Conservation (phyloP, 2,329 filamentous ascomycete genomes). For the Phialophora chinensis region DNA sequence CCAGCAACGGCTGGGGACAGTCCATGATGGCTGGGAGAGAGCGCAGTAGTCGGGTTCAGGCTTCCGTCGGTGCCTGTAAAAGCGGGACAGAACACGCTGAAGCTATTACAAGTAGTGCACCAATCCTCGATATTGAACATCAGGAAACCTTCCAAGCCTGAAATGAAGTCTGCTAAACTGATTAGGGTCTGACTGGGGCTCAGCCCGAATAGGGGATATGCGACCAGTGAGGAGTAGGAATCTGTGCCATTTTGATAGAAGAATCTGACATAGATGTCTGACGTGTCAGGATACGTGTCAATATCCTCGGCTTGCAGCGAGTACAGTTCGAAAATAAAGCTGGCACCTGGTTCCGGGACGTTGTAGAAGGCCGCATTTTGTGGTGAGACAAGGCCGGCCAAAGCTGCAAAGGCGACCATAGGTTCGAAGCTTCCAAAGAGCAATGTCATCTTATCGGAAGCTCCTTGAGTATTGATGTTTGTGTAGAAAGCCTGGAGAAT, state of each 20-base stretch:
- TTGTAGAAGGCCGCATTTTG: slow-evolving; percentile 55
- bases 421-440: slow-evolving; percentile 59
- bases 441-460: slow-evolving; percentile 52
- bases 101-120: slow-evolving; percentile 57
- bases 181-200: slow-evolving; percentile 55
- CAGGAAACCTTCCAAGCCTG: slow-evolving; percentile 52
- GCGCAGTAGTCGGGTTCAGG: slow-evolving; percentile 19
- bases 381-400: slow-evolving; percentile 49
- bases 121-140: slow-evolving; percentile 56
- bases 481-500: slow-evolving; percentile 48
- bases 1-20: slow-evolving; percentile 55
- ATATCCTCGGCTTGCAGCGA: slow-evolving; percentile 46
- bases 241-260: slow-evolving; percentile 63
- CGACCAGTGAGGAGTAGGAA: slow-evolving; percentile 42
- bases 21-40: slow-evolving; percentile 17
- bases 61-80: slow-evolving; percentile 39
- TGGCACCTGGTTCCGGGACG: slow-evolving; percentile 56
- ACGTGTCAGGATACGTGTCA: slow-evolving; percentile 47
- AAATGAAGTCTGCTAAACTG: slow-evolving; percentile 58
- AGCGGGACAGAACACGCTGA: slow-evolving; percentile 58
- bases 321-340: slow-evolving; percentile 60
- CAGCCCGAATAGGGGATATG: slow-evolving; percentile 60
- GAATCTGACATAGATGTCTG: slow-evolving; percentile 62
- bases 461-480: slow-evolving; percentile 49
- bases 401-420: slow-evolving; percentile 57